Percentiles rank a stretch among this genome's conserved stretches.
Evolutionary conservation across 177 flowering plant species (phyloP).

Genomic region (Vitis hybrid): DNA sequence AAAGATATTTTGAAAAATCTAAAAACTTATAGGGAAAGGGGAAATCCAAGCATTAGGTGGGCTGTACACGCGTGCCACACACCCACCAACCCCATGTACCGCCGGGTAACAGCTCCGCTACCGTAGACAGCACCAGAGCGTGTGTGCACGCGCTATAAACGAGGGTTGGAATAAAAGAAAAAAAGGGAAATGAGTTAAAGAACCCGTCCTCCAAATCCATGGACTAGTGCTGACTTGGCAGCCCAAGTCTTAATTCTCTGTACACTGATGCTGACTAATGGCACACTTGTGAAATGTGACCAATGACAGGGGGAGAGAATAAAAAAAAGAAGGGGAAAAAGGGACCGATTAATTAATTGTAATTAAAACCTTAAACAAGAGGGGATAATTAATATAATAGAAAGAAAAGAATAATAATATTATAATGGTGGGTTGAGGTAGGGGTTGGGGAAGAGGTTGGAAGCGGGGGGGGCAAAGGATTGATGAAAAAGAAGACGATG

Average conservation of each 20-base stretch:
- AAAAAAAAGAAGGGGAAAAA: background rate
- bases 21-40: no score
- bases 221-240: conserved; percentile 1
- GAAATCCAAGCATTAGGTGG: no score
- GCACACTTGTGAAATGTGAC: conserved; percentile 3
- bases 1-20: no score
- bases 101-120: no score
- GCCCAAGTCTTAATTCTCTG: no score
- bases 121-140: no score
- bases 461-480: background rate
- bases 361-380: background rate
- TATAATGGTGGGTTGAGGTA: background rate
- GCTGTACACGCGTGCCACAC: no score
- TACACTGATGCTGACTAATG: conserved; percentile 21
- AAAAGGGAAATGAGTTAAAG: background rate
- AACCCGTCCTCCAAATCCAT: background rate
- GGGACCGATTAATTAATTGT: no score
- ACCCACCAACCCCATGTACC: no score
- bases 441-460: background rate
- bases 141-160: no score
- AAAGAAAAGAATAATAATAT: background rate
- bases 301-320: background rate
- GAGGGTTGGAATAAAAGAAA: no score
- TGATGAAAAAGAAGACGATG: conserved; percentile 10
- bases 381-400: background rate